phyloP scores from a whole-genome alignment of 306 rosid genomes.

The Boehmeria nivea region DNA sequence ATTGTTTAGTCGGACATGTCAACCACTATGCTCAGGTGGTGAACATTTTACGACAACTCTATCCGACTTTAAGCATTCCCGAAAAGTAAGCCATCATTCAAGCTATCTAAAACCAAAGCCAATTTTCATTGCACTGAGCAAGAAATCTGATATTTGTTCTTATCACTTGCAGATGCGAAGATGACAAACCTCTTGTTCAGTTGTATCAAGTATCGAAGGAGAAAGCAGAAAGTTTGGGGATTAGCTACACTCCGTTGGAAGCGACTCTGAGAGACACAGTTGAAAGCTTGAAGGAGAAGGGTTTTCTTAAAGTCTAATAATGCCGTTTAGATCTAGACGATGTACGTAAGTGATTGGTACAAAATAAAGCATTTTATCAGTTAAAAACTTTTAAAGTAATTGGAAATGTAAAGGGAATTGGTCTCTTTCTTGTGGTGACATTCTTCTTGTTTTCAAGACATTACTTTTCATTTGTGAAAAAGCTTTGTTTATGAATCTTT shows the following conservation, averaged over 20 bases:
- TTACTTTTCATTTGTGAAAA: too few species aligned
- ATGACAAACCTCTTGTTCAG: slow-evolving; percentile 1
- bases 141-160: too few species aligned
- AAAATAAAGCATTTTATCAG: too few species aligned
- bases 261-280: slow-evolving; percentile 13
- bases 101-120: neutral
- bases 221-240: slow-evolving; percentile 24
- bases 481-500: too few species aligned
- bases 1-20: slow-evolving; percentile 16
- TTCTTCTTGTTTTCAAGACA: too few species aligned
- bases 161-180: slow-evolving; percentile 10
- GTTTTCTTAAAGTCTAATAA: slow-evolving; percentile 7
- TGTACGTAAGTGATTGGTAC: too few species aligned
- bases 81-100: slow-evolving; percentile 3
- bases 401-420: too few species aligned
- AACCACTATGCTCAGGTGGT: neutral
- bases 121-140: too few species aligned
- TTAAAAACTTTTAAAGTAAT: too few species aligned
- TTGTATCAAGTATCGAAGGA: slow-evolving; percentile 11
- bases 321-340: too few species aligned
- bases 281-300: slow-evolving; percentile 26
- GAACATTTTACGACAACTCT: slow-evolving; percentile 2
- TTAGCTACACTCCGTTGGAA: slow-evolving; percentile 19
- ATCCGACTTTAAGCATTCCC: slow-evolving; percentile 13
- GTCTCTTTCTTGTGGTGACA: too few species aligned